Evolutionary conservation across 2,329 filamentous ascomycete species (phyloP), one percentile per base, ranked within the genome.

Genomic region (Achaetomium macrosporum): DNA sequence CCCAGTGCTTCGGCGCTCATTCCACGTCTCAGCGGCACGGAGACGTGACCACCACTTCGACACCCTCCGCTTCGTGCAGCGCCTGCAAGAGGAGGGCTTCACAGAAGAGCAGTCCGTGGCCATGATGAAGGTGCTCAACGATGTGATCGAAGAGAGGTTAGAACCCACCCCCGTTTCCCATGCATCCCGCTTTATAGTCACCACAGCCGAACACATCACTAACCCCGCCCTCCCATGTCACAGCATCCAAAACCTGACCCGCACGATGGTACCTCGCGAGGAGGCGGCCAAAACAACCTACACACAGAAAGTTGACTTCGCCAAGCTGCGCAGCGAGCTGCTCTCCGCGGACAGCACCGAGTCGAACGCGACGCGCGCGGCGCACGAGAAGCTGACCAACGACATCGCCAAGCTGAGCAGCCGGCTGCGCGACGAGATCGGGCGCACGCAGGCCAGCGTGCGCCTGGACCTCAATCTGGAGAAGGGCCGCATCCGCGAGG

Each of bases 71-170:
- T 96, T 99, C 67, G 91, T 99, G 37, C 89, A 96, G 72, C 80
- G 89, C 48, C 76, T 99, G 39, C 85, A 92, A 69, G 82, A 82
- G 60, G 93, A 99, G 68, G 93, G 93, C 0, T 96, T 97, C 69
- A 96, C 90, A 20, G 92, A 97, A 69, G 87, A 91, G 61, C 93
- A 99, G 71, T 85, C 91, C 2, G 90, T 90, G 25, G 92, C 93
- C n/a, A 93, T 96, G 87, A 97, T 99, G 93, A 89, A 88, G 68
- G 89, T 97, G 7, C 76, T 99, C 37, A 91, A 90, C 71, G 91
- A 97, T 69, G 92, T 97, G 10, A 96, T 99, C 60, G 89, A 97
- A 69, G 93, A 99, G 73, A 95, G 85, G 84, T 85, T 61, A 20
- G 65, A 3, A n/a, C 36, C 7, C 2, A 2, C 31, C 37, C 31